Evolutionary conservation across 1,284 basidiomycete genomes (phyloP).

Genomic region (Uromyces viciae-fabae): DNA sequence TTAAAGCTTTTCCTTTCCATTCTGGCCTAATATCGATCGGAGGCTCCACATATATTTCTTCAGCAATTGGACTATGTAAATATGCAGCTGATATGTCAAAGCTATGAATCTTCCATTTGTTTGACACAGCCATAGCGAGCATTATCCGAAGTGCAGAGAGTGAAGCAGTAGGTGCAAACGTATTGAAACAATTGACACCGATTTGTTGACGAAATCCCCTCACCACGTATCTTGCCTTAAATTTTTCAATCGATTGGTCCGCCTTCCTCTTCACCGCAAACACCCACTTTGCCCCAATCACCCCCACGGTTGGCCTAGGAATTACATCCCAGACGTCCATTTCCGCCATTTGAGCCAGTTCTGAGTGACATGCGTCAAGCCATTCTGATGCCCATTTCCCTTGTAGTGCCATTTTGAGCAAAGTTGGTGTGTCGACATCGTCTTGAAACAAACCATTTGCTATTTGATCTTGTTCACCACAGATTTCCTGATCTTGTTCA

Average conservation of each 20-base stretch:
- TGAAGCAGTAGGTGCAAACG: conserved; percentile 7
- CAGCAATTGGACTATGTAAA: conserved; percentile 25
- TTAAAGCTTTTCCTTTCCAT: not conserved
- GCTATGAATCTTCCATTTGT: not conserved
- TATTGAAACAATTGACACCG: not conserved
- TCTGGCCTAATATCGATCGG: not conserved
- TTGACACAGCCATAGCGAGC: not conserved
- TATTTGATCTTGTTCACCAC: not conserved
- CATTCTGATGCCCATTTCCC: not conserved
- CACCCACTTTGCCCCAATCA: not conserved
- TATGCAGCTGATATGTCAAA: conserved; percentile 31
- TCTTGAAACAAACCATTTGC: too few relatives aligned
- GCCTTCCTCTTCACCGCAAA: not conserved
- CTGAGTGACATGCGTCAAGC: not conserved
- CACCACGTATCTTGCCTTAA: conserved; percentile 3
- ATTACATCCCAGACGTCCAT: conserved; percentile 2
- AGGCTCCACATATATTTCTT: conserved; percentile 22
- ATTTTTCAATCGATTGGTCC: not conserved
- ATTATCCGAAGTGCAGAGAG: not conserved
- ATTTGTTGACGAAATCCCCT: not conserved
- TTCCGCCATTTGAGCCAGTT: not conserved
- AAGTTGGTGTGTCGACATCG: not conserved
- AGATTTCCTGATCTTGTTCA: not conserved
- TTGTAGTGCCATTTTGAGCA: not conserved
- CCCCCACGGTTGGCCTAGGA: not conserved